Evolutionary conservation across 2,329 filamentous ascomycete genomes (phyloP), one percentile per base, ranked within the genome.

Genomic region (Colletotrichum chrysophilum): DNA sequence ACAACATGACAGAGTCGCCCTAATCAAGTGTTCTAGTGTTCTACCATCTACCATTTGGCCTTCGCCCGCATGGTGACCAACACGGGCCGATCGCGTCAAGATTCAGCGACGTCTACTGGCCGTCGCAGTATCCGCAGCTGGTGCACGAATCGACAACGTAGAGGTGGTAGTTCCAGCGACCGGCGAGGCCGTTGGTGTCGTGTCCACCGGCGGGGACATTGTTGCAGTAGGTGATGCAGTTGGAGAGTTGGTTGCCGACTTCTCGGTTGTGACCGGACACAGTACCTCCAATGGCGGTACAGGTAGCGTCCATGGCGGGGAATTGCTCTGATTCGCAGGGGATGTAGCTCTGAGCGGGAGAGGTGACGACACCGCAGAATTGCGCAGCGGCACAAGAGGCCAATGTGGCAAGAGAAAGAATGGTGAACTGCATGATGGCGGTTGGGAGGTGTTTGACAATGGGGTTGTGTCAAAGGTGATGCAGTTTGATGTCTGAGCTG

Each of bases 201-300:
- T 70, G 68, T 14, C 38, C 28, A 28, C 68, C 58, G 10, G 68
- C 36, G 36, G 68, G 56, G 12, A 70, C 68, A 18, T 70, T 70
- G 68, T 70, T 70, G 68, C 68, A 70, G 68, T 70, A 70, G 9
- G 68, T 70, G 58, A 70, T 65, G 58, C 68, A 70, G 58, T 70
- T 70, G n/a, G 38, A 52, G 14, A 48, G 16, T 21, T 66, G 62
- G 36, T 48, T 48, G 65, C 55, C 55, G 34, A 21, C 14, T 36
- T 70, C 67, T 62, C 34, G 55, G 24, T 48, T 70, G 56, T 70
- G 56, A 36, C 67, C 67, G 18, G 67, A 30, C 28, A 62, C 56
- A 21, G 67, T 70, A 18, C 67, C 67, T 18, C 67, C 67, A 26
- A 70, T 61, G 21, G 67, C 67, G 14, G 67, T 70, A 26, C 67